phyloP scores from a whole-genome alignment of 352 stramenopile species.

The Globisporangium rhizosaccharum region DNA sequence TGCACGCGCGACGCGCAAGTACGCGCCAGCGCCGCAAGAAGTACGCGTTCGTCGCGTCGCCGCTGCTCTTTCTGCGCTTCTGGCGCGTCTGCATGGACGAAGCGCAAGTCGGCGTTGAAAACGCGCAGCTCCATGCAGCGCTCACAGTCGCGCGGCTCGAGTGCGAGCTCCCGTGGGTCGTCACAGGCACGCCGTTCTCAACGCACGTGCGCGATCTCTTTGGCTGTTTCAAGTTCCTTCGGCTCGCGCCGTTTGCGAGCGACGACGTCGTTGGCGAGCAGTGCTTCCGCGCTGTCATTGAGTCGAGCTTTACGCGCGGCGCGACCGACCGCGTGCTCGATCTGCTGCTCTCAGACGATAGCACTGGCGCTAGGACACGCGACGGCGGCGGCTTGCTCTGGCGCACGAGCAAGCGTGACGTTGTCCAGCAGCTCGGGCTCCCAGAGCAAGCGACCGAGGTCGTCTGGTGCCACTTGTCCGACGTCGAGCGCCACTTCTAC shows the following conservation, averaged over 20 bases:
- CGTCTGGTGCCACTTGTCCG: constrained; percentile 62
- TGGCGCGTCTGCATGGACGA: constrained; percentile 92
- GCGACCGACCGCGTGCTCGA: constrained; percentile 40
- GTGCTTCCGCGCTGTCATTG: constrained; percentile 33
- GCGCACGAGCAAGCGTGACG: constrained; percentile 71
- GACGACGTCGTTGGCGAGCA: constrained; percentile 20
- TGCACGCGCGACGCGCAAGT: constrained; percentile 41
- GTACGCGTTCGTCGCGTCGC: constrained; percentile 86
- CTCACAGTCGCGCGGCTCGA: constrained; percentile 76
- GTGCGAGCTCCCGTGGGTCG: constrained; percentile 72
- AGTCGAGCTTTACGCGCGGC: constrained; percentile 29
- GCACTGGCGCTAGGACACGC: background rate
- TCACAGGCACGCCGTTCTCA: constrained; percentile 88
- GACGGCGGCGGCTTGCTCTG: constrained; percentile 52
- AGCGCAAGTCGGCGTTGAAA: constrained; percentile 88
- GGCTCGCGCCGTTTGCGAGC: constrained; percentile 33
- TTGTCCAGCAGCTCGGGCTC: constrained; percentile 58
- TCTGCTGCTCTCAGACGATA: constrained; percentile 30
- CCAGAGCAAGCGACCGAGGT: constrained; percentile 50
- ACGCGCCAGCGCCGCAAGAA: constrained; percentile 58
- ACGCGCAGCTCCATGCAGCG: constrained; percentile 60
- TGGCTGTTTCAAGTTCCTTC: constrained; percentile 73
- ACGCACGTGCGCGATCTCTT: constrained; percentile 84
- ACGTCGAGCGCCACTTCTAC: constrained; percentile 81
- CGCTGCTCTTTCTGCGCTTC: constrained; percentile 80